Conservation (phyloP, 2,329 filamentous ascomycete species). For the Hortaea werneckii region DNA sequence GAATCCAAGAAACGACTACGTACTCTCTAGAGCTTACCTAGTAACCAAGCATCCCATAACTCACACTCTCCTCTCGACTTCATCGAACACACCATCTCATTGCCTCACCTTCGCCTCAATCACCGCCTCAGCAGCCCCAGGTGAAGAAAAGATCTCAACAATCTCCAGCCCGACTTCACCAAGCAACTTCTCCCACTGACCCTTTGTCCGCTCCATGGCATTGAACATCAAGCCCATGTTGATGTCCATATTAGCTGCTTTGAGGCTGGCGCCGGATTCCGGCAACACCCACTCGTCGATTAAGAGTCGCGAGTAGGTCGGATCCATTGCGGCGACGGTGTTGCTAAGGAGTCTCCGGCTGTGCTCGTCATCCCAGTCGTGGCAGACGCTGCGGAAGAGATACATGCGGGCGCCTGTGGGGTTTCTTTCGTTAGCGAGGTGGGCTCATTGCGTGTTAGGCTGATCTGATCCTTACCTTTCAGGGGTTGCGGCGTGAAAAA, state of each 20-base stretch:
- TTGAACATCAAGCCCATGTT: constrained; percentile 4
- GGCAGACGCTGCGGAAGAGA: constrained; percentile 8
- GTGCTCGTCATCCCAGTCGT: constrained; percentile 12
- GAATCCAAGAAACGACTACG: too few relatives aligned
- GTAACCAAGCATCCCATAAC: too few relatives aligned
- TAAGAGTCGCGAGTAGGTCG: constrained; percentile 8
- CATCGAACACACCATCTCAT: too few relatives aligned
- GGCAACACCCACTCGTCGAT: constrained; percentile 15
- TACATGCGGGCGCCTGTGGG: constrained; percentile 17
- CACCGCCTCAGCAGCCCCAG: constrained; percentile 2
- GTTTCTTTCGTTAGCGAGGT: too few relatives aligned
- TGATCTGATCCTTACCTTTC: too few relatives aligned
- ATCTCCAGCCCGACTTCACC: constrained; percentile 5
- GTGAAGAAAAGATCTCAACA: constrained; percentile 3
- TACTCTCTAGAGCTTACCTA: too few relatives aligned
- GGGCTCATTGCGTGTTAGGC: too few relatives aligned
- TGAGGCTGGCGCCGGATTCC: constrained; percentile 2
- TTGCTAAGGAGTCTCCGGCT: constrained; percentile 5
- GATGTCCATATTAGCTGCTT: constrained; percentile 9
- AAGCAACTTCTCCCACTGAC: constrained; percentile 7
- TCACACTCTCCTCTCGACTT: neutral
- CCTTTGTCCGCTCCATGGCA: constrained; percentile 6
- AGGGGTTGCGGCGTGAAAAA: constrained; percentile 11
- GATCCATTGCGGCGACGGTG: constrained; percentile 11
- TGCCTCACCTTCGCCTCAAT: constrained; percentile 18